phyloP scores from a whole-genome alignment of 176 grass and related monocot genomes.

The Oryza meyeriana region DNA sequence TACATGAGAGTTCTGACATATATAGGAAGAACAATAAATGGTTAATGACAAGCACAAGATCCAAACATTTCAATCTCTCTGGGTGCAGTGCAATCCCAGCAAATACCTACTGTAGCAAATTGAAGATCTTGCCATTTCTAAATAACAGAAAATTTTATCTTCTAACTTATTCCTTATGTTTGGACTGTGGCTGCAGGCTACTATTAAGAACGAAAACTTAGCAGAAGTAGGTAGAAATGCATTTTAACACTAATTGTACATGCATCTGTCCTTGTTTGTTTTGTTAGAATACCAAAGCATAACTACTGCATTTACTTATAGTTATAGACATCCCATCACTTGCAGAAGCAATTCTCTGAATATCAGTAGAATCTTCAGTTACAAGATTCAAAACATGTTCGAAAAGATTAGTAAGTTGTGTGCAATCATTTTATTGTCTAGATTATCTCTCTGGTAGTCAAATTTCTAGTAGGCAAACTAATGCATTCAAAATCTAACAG shows the following conservation, averaged over 20 bases:
- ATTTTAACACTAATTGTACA: not conserved
- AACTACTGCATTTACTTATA: not conserved
- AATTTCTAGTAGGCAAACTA: not conserved
- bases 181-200: not conserved
- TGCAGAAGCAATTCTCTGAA: not conserved
- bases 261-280: not conserved
- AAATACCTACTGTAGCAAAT: not conserved
- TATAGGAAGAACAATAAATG: not conserved
- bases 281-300: not conserved
- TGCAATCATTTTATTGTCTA: not conserved
- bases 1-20: not conserved
- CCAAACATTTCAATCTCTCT: not conserved
- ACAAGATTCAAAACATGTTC: slow-evolving; percentile 10
- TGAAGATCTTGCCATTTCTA: not conserved
- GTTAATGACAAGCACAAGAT: not conserved
- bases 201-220: not conserved
- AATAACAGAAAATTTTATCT: not conserved
- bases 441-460: not conserved
- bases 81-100: not conserved
- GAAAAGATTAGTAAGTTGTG: not conserved
- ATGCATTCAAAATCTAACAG: slow-evolving; percentile 13
- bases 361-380: not conserved
- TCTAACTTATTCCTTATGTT: not conserved
- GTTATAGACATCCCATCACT: not conserved
- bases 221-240: not conserved